Evolutionary conservation across 768 basidiomycete species (phyloP), one percentile per base, ranked within the genome.

Genomic region (Suillus subalutaceus): DNA sequence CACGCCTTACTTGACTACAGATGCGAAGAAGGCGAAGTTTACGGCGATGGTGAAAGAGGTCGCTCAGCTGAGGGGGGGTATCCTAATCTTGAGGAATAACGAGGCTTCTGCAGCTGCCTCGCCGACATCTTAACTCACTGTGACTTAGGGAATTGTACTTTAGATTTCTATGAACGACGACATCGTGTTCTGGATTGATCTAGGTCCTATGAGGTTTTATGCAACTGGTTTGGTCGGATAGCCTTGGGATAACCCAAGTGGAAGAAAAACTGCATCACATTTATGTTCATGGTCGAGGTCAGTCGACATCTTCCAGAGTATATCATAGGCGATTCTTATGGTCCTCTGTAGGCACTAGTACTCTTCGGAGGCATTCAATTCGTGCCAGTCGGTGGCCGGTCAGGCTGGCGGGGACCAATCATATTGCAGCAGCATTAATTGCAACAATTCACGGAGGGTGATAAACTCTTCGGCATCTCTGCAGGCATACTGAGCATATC

Each of bases 41-140:
- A 90, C 92, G n/a, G 84, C 82, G 12, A 82, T 94, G 76, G 89
- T 94, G 56, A 89, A 90, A 80, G 88, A 93, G 76, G 88, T 93
- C 55, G 93, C 92, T 23, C 82, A 85, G 74, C 74, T 93, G 76
- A 90, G 87, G 79, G 84, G 83, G 53, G 89, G 89, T 46, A 80
- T 87, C 37, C 78, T 94, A 61, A 81, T 87, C 20, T 77, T 92
- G 73, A 81, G 86, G 70, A 81, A 78, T 69, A 76, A 76, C 15
- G 77, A 74, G 53, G 77, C 71, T 32, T 72, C 76, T 64, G 69
- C 69, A 43, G 66, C 67, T 65, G 67, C 69, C 56, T 73, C 73
- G 16, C 72, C 74, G 6, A 65, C 55, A 37, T 66, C 74, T 40
- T 59, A 41, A 59, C 58, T 59, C 58, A 18, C 58, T 26, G 48